Evolutionary conservation across 1,284 basidiomycete species (phyloP).

Genomic region (Tilletia setariae): DNA sequence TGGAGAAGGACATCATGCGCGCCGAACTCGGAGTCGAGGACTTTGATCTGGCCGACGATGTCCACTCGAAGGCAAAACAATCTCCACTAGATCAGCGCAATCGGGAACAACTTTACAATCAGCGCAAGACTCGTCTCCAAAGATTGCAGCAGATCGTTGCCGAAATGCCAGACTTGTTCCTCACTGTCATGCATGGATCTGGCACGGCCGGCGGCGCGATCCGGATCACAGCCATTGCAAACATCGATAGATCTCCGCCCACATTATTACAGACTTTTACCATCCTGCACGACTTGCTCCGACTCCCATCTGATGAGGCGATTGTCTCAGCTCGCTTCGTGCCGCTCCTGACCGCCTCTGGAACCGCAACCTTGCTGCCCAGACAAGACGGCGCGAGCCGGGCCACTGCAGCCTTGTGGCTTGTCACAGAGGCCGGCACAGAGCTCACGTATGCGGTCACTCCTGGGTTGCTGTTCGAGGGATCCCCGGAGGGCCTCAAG

Average conservation of each 20-base stretch:
- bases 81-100: neutral
- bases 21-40: conserved; percentile 13
- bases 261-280: conserved; percentile 9
- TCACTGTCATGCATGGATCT: neutral
- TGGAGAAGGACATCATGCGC: conserved; percentile 64
- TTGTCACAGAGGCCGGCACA: neutral
- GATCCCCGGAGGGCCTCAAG: neutral
- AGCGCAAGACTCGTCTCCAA: neutral
- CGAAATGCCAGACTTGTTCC: conserved; percentile 12
- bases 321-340: conserved; percentile 5
- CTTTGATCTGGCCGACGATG: conserved; percentile 3
- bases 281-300: neutral
- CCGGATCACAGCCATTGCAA: neutral
- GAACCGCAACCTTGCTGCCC: neutral
- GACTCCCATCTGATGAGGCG: neutral
- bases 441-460: neutral
- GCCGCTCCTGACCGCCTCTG: neutral
- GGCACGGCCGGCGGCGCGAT: neutral
- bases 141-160: conserved; percentile 5
- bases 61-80: neutral
- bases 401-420: neutral
- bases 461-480: conserved; percentile 3
- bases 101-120: neutral
- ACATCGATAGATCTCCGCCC: conserved; percentile 12
- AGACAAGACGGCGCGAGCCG: neutral